Evolutionary conservation across 441 rosid genomes (phyloP).

Genomic region (Kokia cookei): DNA sequence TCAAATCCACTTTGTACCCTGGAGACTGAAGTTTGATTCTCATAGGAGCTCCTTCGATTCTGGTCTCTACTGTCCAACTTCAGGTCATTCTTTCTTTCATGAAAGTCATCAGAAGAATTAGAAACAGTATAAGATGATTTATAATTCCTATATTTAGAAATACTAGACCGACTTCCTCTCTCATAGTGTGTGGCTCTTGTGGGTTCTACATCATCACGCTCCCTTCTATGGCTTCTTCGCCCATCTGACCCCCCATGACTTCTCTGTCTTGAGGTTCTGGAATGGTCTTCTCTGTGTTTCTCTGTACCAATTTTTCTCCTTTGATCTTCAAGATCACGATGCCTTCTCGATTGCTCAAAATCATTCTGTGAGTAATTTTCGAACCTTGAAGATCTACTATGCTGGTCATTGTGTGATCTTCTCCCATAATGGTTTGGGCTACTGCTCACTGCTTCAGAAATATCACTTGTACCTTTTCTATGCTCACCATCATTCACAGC

Average conservation of each 20-base stretch:
- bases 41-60: conserved; percentile 15
- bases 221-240: conserved; percentile 20
- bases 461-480: conserved; percentile 9
- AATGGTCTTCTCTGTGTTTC: conserved; percentile 33
- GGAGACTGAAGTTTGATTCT: conserved; percentile 18
- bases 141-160: conserved; percentile 20
- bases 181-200: conserved; percentile 23
- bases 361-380: conserved; percentile 27
- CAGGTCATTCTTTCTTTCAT: conserved; percentile 8
- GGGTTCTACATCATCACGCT: conserved; percentile 31
- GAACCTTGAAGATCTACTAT: conserved; percentile 19
- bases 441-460: conserved; percentile 16
- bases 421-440: conserved; percentile 20
- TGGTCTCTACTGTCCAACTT: conserved; percentile 20
- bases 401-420: conserved; percentile 26
- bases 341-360: conserved; percentile 20
- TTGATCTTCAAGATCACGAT: conserved; percentile 19
- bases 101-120: conserved; percentile 18
- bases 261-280: conserved; percentile 32
- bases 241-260: conserved; percentile 29
- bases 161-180: conserved; percentile 25
- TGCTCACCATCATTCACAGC: conserved; percentile 10
- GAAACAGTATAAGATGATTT: conserved; percentile 31
- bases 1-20: conserved; percentile 36
- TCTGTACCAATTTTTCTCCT: conserved; percentile 16